Percentiles rank a stretch among this genome's conserved stretches.
Conservation (phyloP, 768 basidiomycete genomes). For the Pleurotus salmoneostramineus region DNA sequence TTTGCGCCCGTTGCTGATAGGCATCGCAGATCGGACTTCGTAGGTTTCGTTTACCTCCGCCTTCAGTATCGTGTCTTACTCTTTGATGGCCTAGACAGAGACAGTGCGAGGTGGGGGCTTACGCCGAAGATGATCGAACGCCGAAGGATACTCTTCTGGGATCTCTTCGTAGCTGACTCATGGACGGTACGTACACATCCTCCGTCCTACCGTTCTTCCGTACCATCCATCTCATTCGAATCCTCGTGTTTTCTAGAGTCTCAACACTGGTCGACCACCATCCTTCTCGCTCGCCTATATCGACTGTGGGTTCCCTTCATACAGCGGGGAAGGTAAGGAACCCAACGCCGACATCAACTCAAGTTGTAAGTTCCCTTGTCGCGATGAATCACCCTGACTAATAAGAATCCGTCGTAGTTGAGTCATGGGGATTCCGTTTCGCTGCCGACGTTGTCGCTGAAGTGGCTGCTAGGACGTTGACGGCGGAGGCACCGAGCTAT, state of each 20-base stretch:
- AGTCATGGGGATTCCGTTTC: conserved; percentile 61
- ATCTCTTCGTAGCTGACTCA: conserved; percentile 67
- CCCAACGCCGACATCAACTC: conserved; percentile 20
- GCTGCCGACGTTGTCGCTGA: conserved; percentile 63
- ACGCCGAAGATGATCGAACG: conserved; percentile 58
- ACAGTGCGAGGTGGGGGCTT: conserved; percentile 63
- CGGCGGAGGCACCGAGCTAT: conserved; percentile 61
- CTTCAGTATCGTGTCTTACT: neutral
- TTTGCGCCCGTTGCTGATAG: neutral
- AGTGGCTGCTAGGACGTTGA: conserved; percentile 56
- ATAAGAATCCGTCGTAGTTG: conserved; percentile 32
- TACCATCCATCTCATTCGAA: neutral
- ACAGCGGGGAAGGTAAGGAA: conserved; percentile 23
- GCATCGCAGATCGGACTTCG: conserved; percentile 57
- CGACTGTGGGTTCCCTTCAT: conserved; percentile 60
- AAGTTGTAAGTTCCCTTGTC: conserved; percentile 6
- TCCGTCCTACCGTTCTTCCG: neutral
- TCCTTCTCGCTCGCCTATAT: conserved; percentile 62
- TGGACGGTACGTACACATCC: conserved; percentile 49
- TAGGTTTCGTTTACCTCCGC: conserved; percentile 28
- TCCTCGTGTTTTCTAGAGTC: conserved; percentile 37
- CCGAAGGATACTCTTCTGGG: conserved; percentile 73
- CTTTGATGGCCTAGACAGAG: conserved; percentile 43
- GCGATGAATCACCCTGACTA: neutral
- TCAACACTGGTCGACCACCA: conserved; percentile 70